Percentiles rank a stretch among this genome's conserved stretches.
Evolutionary conservation across 2,329 filamentous ascomycete species (phyloP).

Genomic region (Calonectria montana): DNA sequence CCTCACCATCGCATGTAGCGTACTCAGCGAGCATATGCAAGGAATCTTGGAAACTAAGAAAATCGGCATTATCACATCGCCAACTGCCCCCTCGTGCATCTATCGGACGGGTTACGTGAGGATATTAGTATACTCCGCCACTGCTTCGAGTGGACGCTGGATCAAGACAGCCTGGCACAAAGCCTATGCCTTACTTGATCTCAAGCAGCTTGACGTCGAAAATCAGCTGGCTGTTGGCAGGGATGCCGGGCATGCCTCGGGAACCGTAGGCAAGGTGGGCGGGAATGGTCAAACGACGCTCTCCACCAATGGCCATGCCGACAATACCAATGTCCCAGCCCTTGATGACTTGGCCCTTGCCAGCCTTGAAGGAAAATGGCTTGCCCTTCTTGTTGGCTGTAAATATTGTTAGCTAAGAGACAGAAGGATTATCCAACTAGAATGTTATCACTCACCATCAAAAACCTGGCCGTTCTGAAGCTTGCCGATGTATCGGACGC

Average conservation of each 20-base stretch:
- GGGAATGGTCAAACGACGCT: slow-evolving; percentile 92
- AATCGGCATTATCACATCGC: slow-evolving; percentile 22
- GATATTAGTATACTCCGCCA: slow-evolving; percentile 41
- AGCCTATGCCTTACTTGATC: slow-evolving; percentile 73
- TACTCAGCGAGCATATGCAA: slow-evolving; percentile 36
- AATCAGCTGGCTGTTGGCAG: slow-evolving; percentile 87
- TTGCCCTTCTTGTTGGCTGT: slow-evolving; percentile 98
- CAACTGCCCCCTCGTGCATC: slow-evolving; percentile 26
- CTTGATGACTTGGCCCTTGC: slow-evolving; percentile 96
- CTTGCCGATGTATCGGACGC: slow-evolving; percentile 99
- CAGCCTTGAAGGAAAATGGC: slow-evolving; percentile 96
- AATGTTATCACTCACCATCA: slow-evolving; percentile 74
- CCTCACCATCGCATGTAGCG: slow-evolving; percentile 52
- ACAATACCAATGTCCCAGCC: slow-evolving; percentile 96
- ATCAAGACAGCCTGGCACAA: slow-evolving; percentile 18
- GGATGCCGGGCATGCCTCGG: slow-evolving; percentile 85
- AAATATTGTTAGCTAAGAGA: slow-evolving; percentile 35
- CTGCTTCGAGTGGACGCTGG: slow-evolving; percentile 22
- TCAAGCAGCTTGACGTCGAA: slow-evolving; percentile 92
- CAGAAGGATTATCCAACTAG: neutral
- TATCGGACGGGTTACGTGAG: slow-evolving; percentile 26
- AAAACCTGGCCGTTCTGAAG: slow-evolving; percentile 94
- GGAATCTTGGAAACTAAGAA: slow-evolving; percentile 26
- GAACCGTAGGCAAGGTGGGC: slow-evolving; percentile 90
- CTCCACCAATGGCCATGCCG: slow-evolving; percentile 93